These are phyloP conservation scores for Myriosclerotinia curreyana DNA, from an alignment of 2,329 filamentous ascomycete species.

Conservation along the genomic window DNA sequence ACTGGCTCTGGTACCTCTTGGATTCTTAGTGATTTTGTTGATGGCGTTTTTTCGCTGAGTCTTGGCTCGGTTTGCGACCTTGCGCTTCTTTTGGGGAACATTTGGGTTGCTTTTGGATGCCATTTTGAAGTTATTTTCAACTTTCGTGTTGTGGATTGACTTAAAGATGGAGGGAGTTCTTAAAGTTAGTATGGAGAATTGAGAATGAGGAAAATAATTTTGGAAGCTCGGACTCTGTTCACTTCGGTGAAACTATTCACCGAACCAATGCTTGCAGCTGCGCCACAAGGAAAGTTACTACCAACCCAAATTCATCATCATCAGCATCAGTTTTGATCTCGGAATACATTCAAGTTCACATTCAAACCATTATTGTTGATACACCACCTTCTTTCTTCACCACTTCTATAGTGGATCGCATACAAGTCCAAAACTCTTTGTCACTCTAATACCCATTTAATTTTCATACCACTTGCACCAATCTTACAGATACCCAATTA, in stretches of 20 bases:
- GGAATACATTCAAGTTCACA: constrained; percentile 16
- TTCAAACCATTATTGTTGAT: constrained; percentile 1
- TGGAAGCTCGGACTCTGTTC: background rate
- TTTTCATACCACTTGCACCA: background rate
- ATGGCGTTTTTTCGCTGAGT: constrained; percentile 36
- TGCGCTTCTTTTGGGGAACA: constrained; percentile 39
- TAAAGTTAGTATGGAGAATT: background rate
- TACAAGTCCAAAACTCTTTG: background rate
- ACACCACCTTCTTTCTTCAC: constrained; percentile 3
- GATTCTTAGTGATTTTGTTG: constrained; percentile 36
- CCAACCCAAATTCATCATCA: constrained; percentile 19
- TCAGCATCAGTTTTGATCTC: constrained; percentile 11
- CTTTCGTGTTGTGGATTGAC: background rate
- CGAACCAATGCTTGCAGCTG: constrained; percentile 20
- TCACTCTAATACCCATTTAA: background rate
- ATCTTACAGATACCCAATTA: background rate
- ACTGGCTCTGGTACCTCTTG: constrained; percentile 36
- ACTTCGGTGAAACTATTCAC: constrained; percentile 12
- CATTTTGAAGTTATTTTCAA: constrained; percentile 29
- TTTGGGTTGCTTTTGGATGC: constrained; percentile 40
- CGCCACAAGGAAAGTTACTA: constrained; percentile 21
- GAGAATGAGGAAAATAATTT: constrained; percentile 18
- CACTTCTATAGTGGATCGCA: background rate
- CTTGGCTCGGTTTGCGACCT: constrained; percentile 36
- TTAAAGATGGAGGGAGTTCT: constrained; percentile 14